These are phyloP conservation scores for Boletus pseudopeckii DNA, from an alignment of 768 basidiomycete species.

Conservation along the genomic window DNA sequence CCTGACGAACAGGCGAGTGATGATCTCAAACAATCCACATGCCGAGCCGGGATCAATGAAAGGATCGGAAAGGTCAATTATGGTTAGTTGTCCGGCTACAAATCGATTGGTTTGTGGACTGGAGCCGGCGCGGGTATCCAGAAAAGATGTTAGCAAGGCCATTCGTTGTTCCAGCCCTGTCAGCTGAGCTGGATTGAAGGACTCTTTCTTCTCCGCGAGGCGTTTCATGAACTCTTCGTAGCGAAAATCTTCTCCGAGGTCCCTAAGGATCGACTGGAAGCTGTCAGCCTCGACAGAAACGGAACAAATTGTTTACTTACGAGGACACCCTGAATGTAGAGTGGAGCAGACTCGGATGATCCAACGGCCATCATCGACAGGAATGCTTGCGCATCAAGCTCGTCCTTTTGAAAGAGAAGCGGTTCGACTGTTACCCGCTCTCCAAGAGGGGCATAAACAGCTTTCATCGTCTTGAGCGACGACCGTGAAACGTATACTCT, in stretches of 20 bases:
- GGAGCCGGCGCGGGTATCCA: conserved; percentile 31
- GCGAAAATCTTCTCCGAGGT: conserved; percentile 57
- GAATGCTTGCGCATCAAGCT: conserved; percentile 67
- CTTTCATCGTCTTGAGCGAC: conserved; percentile 57
- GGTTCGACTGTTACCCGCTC: conserved; percentile 49
- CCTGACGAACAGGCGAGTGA: conserved; percentile 61
- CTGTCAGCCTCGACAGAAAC: conserved; percentile 6
- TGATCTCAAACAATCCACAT: conserved; percentile 67
- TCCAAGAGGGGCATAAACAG: conserved; percentile 53
- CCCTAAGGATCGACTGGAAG: conserved; percentile 55
- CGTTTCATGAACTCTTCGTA: conserved; percentile 47
- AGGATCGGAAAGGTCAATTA: conserved; percentile 70
- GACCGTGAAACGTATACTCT: conserved; percentile 59
- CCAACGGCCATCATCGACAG: conserved; percentile 73
- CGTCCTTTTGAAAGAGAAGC: conserved; percentile 51
- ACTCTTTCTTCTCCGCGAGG: conserved; percentile 44
- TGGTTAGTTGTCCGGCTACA: conserved; percentile 54
- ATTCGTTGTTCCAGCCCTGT: conserved; percentile 61
- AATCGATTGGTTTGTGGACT: conserved; percentile 39
- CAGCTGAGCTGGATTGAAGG: conserved; percentile 56
- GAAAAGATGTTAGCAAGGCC: conserved; percentile 55
- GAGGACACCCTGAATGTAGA: conserved; percentile 67
- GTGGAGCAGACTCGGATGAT: conserved; percentile 55
- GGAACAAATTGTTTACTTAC: conserved; percentile 37
- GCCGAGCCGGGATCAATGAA: conserved; percentile 67